These are phyloP conservation scores for Aureobasidium sp. DNA, from an alignment of 2,329 filamentous ascomycete genomes.

Conservation along the genomic window DNA sequence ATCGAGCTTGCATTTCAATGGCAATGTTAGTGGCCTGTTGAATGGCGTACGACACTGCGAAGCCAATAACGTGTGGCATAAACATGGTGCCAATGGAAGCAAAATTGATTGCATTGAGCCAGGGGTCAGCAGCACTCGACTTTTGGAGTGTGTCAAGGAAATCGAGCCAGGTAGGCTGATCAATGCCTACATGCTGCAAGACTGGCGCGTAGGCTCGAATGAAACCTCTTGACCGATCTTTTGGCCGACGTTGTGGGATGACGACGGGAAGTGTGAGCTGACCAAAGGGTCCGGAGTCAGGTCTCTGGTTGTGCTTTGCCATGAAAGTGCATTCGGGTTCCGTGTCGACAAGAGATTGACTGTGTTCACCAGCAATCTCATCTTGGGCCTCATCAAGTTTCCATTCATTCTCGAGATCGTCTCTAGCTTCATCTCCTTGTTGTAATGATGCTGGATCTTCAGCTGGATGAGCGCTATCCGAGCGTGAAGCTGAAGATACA, in stretches of 20 bases:
- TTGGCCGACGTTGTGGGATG: not conserved
- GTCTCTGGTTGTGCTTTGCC: not conserved
- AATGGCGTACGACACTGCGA: not conserved
- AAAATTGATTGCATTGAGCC: conserved; percentile 8
- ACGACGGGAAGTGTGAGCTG: not conserved
- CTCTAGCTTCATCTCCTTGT: not conserved
- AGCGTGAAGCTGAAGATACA: not conserved
- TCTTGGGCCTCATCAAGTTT: conserved; percentile 6
- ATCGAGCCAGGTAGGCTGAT: not conserved
- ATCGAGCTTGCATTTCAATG: conserved; percentile 8
- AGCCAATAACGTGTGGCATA: not conserved
- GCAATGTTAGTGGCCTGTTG: not conserved
- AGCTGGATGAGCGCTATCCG: not conserved
- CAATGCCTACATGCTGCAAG: not conserved
- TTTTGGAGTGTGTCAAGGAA: conserved; percentile 1
- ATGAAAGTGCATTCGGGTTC: not conserved
- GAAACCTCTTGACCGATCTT: not conserved
- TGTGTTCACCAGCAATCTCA: not conserved
- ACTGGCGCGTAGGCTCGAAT: conserved; percentile 3
- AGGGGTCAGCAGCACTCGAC: conserved; percentile 28
- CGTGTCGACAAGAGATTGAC: not conserved
- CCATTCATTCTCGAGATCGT: conserved; percentile 2
- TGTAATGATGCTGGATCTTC: not conserved
- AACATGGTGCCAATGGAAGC: conserved; percentile 1
- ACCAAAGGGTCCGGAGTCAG: no score